These are phyloP conservation scores for Vanilla planifolia DNA, from an alignment of 106 monocot genomes.

Conservation along the genomic window DNA sequence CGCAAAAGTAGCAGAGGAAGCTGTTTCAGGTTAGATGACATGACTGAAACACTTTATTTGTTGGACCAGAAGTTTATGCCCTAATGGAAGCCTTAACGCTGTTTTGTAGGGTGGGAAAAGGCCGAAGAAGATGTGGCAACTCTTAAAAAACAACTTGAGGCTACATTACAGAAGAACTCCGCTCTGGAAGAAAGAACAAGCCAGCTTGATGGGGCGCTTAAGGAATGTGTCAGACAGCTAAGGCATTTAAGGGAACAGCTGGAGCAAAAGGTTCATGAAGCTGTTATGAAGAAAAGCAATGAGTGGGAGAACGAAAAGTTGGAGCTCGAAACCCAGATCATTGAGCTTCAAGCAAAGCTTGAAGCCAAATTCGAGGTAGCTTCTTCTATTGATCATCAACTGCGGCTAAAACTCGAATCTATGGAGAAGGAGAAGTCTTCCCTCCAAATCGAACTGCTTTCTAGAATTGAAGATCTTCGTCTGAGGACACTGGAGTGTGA, in stretches of 20 bases:
- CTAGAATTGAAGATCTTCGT: constrained; percentile 23
- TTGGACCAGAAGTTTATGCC: not conserved
- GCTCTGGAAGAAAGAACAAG: constrained; percentile 15
- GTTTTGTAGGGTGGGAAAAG: constrained; percentile 29
- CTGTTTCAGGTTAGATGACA: constrained; percentile 56
- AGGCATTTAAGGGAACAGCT: constrained; percentile 24
- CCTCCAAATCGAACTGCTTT: constrained; percentile 22
- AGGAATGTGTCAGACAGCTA: constrained; percentile 25
- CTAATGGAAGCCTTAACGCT: not conserved
- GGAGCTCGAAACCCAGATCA: constrained; percentile 12
- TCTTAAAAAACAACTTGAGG: constrained; percentile 27
- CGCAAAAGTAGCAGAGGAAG: constrained; percentile 86
- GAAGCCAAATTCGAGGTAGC: constrained; percentile 14
- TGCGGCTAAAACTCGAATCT: constrained; percentile 26
- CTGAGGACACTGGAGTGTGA: constrained; percentile 33
- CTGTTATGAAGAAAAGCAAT: constrained; percentile 9
- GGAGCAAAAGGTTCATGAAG: constrained; percentile 17
- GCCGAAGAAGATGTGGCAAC: constrained; percentile 20
- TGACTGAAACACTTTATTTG: not conserved
- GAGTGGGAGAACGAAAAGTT: constrained; percentile 23
- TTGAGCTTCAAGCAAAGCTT: constrained; percentile 16
- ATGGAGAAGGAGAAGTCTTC: constrained; percentile 31
- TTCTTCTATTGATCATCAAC: constrained; percentile 14
- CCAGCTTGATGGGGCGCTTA: constrained; percentile 33
- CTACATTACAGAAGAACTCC: constrained; percentile 11